A percentile compares a stretch with the other conserved stretches of the same genome.
These are phyloP conservation scores for Phytopythium aichiense DNA, from an alignment of 352 stramenopile species.

Conservation along the genomic window DNA sequence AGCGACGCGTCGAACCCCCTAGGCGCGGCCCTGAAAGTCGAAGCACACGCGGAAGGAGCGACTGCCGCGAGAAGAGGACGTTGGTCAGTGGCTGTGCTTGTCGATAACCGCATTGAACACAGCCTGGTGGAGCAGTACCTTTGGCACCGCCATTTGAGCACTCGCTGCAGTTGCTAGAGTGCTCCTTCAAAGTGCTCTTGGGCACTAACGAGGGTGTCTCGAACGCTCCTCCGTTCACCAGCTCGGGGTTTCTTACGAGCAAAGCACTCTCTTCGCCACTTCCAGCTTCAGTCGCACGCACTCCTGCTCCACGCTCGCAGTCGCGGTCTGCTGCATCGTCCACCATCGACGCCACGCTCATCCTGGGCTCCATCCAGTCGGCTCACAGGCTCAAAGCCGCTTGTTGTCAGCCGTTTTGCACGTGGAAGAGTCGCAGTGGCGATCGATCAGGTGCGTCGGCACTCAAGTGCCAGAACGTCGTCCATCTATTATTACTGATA, in stretches of 20 bases:
- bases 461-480: background rate
- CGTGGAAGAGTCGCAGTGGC: background rate
- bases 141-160: background rate
- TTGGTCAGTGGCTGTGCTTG: no score
- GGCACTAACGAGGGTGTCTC: background rate
- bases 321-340: background rate
- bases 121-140: background rate
- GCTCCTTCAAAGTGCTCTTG: background rate
- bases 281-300: background rate
- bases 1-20: background rate
- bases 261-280: background rate
- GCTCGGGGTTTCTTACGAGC: background rate
- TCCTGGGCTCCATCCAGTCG: background rate
- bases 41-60: background rate
- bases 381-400: background rate
- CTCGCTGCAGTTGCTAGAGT: background rate
- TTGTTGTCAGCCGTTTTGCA: background rate
- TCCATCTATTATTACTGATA: conserved; percentile 5
- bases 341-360: background rate
- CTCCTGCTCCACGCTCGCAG: background rate
- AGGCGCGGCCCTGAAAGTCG: background rate
- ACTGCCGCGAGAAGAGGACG: background rate
- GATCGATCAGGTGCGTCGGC: background rate
- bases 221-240: background rate
- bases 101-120: no score